Percentiles rank a stretch among this genome's conserved stretches.
phyloP scores from a whole-genome alignment of 2,329 filamentous ascomycete genomes.

The Arthrobotrys conoides region DNA sequence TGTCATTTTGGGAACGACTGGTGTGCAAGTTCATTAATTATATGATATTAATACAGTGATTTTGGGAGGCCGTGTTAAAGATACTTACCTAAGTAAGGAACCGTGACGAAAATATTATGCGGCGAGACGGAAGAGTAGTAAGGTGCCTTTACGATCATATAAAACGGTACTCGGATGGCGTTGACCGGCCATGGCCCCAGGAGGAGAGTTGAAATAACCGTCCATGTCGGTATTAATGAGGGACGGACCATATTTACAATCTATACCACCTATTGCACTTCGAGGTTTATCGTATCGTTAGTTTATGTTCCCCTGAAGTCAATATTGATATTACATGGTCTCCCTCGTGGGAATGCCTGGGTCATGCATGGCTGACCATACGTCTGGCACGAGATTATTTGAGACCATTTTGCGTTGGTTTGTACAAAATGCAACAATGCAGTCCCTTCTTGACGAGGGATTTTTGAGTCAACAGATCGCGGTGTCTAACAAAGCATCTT shows the following conservation, averaged over 20 bases:
- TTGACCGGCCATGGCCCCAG: not conserved
- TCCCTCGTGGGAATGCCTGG: not conserved
- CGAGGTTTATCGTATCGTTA: not conserved
- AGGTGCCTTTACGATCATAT: constrained; percentile 33
- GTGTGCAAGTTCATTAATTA: too few species aligned
- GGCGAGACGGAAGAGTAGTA: constrained; percentile 19
- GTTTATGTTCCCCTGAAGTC: not conserved
- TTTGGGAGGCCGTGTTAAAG: too few species aligned
- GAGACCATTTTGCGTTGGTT: constrained; percentile 16
- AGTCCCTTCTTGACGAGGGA: not conserved
- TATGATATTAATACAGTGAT: too few species aligned
- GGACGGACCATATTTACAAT: not conserved
- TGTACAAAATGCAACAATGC: constrained; percentile 6
- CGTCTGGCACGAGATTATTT: constrained; percentile 3
- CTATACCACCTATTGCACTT: not conserved
- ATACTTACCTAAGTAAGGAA: constrained; percentile 21
- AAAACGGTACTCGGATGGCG: constrained; percentile 17
- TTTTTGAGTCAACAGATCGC: too few species aligned
- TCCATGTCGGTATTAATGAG: not conserved
- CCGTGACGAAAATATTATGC: constrained; percentile 5
- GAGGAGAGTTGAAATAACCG: not conserved
- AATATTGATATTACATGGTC: not conserved
- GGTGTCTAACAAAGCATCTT: too few species aligned
- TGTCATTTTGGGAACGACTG: constrained; percentile 32
- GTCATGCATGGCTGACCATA: not conserved